Evolutionary conservation across 2,329 filamentous ascomycete species (phyloP).

Genomic region (Setomelanomma holmii): DNA sequence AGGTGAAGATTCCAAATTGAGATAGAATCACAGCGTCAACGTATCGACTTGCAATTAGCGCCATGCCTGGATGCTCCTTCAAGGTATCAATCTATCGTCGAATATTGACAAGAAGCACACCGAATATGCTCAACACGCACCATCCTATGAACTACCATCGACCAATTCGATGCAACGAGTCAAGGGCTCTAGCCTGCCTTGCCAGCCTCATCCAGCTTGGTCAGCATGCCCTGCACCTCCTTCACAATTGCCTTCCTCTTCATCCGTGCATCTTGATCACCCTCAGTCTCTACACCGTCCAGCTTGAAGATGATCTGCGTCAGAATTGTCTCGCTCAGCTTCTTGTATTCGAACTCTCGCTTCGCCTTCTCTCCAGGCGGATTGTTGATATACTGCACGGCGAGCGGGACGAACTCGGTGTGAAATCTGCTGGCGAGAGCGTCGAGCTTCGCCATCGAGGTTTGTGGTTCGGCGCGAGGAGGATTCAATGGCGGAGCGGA

Average conservation of each 20-base stretch:
- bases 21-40: neutral
- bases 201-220: slow-evolving; percentile 64
- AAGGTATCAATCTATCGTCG: neutral
- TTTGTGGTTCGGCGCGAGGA: slow-evolving; percentile 38
- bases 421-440: slow-evolving; percentile 71
- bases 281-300: slow-evolving; percentile 77
- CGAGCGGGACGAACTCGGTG: slow-evolving; percentile 69
- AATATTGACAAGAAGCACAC: neutral
- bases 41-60: slow-evolving; percentile 1
- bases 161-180: too few species aligned
- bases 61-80: slow-evolving; percentile 5
- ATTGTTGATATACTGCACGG: slow-evolving; percentile 64
- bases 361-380: slow-evolving; percentile 69
- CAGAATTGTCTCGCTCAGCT: slow-evolving; percentile 76
- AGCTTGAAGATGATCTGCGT: slow-evolving; percentile 78
- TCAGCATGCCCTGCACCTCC: slow-evolving; percentile 72
- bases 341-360: slow-evolving; percentile 75
- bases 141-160: neutral
- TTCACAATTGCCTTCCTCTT: slow-evolving; percentile 76
- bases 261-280: slow-evolving; percentile 68
- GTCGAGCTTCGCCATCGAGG: slow-evolving; percentile 66
- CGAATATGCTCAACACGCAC: neutral
- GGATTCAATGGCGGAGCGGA: slow-evolving; percentile 48
- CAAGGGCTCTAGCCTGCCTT: slow-evolving; percentile 15
- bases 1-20: neutral